Evolutionary conservation across 257 asterid genomes (phyloP), one percentile per base, ranked within the genome.

Genomic region (Solanum microdontum): DNA sequence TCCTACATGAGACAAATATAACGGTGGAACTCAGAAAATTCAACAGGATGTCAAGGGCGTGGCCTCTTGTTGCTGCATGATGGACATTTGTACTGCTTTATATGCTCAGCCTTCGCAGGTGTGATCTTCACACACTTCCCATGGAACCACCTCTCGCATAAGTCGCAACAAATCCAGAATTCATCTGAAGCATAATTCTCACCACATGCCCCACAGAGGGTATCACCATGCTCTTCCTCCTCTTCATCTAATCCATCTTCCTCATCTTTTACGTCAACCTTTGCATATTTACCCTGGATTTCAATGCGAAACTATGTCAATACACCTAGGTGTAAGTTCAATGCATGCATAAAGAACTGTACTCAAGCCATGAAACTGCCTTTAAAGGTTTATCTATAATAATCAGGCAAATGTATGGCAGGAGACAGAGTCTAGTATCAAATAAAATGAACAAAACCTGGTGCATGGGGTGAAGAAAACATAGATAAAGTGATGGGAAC

Each of bases 71-170:
- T 92, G 87, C 90, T 89, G 90, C 98, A 95, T n/a, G 94, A 79
- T 14, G 98, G 98, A 93, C 99, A 96, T 87, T 95, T 94, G 93
- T 94, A 94, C 86, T 93, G 94, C 94, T 96, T 92, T 92, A 96
- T 94, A 89, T 94, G 94, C 89, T 96, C 95, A 10, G 98, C 98
- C 90, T 91, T 92, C 3, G 96, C 98, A 24, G 96, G 98, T 62
- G 98, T 95, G 85, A 95, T 92, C 92, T 93, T 95, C 79, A 94
- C 98, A 9, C 98, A 94, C 89, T 93, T 93, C 11, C 98, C 98
- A 86, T 95, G 98, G 93, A 94, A 95, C 98, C 98, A 95, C 89
- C 90, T 93, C 90, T 94, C 96, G 33, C 98, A 95, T 58, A 92
- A 62, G 88, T 95, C 98, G 48, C 95, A 95, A 84, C 94, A 93